Percentiles rank a stretch among this genome's conserved stretches.
Evolutionary conservation across 2,329 filamentous ascomycete genomes (phyloP).

Genomic region (Colletotrichum sp.): DNA sequence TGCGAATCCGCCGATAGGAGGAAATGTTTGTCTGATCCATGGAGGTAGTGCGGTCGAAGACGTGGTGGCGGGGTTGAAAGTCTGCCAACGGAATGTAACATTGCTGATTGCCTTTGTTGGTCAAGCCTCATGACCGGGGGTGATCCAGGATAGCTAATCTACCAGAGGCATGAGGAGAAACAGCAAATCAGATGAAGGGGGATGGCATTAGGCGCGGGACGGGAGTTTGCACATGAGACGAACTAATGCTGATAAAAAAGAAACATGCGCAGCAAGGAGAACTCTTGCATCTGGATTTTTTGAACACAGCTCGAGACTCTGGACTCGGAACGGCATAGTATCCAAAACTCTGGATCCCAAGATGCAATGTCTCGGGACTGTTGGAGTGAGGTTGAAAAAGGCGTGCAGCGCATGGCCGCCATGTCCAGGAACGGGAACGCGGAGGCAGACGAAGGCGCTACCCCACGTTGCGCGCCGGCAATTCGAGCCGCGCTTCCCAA

Average conservation of each 20-base stretch:
- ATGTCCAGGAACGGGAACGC: conserved; percentile 19
- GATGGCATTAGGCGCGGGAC: background rate
- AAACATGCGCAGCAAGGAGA: background rate
- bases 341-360: background rate
- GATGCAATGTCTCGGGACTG: background rate
- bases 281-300: background rate
- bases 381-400: conserved; percentile 18
- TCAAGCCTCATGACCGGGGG: conserved; percentile 10
- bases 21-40: conserved; percentile 1
- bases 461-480: conserved; percentile 13
- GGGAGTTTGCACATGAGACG: conserved; percentile 9
- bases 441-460: conserved; percentile 9
- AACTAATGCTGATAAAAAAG: background rate
- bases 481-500: conserved; percentile 17
- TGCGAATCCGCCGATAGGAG: conserved; percentile 19
- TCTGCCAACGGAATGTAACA: conserved; percentile 12
- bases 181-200: conserved; percentile 1
- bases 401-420: conserved; percentile 5
- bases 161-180: conserved; percentile 2
- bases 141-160: background rate
- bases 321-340: background rate
- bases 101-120: conserved; percentile 19
- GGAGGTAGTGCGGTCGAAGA: background rate
- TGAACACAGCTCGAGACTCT: background rate
- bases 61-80: background rate